Percentiles rank a stretch among this genome's conserved stretches.
These are phyloP conservation scores for Mucor circinelloides DNA, from an alignment of 371 early-diverging fungal species.

Conservation along the genomic window DNA sequence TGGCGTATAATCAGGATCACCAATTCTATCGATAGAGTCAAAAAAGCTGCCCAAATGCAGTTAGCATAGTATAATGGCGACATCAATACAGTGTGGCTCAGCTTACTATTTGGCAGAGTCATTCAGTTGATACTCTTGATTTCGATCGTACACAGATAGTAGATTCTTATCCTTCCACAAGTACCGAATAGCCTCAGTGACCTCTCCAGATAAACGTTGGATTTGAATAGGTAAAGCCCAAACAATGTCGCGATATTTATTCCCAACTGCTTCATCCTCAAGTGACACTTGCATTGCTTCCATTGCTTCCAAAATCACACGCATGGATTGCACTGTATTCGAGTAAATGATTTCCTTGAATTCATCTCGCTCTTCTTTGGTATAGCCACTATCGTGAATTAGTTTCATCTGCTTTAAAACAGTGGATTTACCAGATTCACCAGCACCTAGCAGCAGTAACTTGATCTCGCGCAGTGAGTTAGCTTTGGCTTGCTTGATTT, in stretches of 20 bases:
- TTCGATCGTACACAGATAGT: conserved; percentile 67
- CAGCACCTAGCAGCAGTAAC: conserved; percentile 94
- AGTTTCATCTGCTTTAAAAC: conserved; percentile 97
- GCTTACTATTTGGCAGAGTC: conserved; percentile 77
- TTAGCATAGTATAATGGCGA: not conserved
- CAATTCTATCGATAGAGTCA: conserved; percentile 90
- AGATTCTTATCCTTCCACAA: conserved; percentile 89
- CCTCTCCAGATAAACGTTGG: conserved; percentile 80
- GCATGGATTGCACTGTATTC: conserved; percentile 94
- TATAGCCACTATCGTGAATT: conserved; percentile 93
- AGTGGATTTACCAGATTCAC: conserved; percentile 97
- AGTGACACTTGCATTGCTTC: conserved; percentile 51
- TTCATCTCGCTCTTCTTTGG: conserved; percentile 81
- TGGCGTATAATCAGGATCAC: conserved; percentile 67
- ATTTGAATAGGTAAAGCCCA: conserved; percentile 77
- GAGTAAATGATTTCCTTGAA: conserved; percentile 94
- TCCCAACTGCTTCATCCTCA: not conserved
- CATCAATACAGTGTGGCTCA: not conserved
- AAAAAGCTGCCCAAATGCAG: conserved; percentile 63
- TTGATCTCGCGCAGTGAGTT: conserved; percentile 85
- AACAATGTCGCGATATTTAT: not conserved
- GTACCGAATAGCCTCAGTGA: conserved; percentile 72
- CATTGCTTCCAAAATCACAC: conserved; percentile 94
- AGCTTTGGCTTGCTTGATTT: conserved; percentile 75
- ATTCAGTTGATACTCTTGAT: conserved; percentile 83